Conservation (phyloP, 495 filamentous ascomycete species). For the Talaromyces thailandensis region DNA sequence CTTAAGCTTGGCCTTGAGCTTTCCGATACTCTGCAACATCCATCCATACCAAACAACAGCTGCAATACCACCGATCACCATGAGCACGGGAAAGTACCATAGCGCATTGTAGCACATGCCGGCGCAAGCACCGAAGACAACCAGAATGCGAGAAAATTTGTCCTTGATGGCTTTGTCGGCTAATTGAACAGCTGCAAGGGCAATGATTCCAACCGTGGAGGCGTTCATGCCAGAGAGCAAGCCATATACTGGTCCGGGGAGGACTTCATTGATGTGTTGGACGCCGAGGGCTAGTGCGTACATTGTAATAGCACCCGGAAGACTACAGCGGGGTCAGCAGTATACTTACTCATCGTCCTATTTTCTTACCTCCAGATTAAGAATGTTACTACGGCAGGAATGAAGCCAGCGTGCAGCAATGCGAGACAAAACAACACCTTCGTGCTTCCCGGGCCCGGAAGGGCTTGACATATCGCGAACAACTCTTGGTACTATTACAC, state of each 20-base stretch:
- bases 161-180: constrained; percentile 70
- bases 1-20: not conserved
- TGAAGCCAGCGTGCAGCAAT: constrained; percentile 53
- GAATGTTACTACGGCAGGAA: constrained; percentile 55
- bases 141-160: constrained; percentile 54
- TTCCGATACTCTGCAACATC: constrained; percentile 17
- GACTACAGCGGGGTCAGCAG: constrained; percentile 21
- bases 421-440: constrained; percentile 76
- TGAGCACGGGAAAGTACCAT: constrained; percentile 76
- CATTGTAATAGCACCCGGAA: constrained; percentile 74
- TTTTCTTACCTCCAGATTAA: constrained; percentile 53
- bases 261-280: constrained; percentile 44
- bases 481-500: constrained; percentile 64
- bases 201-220: constrained; percentile 71
- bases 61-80: constrained; percentile 47
- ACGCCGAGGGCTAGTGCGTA: constrained; percentile 63
- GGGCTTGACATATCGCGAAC: constrained; percentile 68
- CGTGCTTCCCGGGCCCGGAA: constrained; percentile 68
- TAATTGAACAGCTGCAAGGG: constrained; percentile 67
- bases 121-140: constrained; percentile 59
- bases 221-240: constrained; percentile 72
- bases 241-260: constrained; percentile 63
- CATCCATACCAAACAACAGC: constrained; percentile 54
- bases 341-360: not conserved
- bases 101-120: constrained; percentile 69